A percentile compares a stretch with the other conserved stretches of the same genome.
Evolutionary conservation across 2,329 filamentous ascomycete species (phyloP).

Genomic region (Pseudocercospora vitis): DNA sequence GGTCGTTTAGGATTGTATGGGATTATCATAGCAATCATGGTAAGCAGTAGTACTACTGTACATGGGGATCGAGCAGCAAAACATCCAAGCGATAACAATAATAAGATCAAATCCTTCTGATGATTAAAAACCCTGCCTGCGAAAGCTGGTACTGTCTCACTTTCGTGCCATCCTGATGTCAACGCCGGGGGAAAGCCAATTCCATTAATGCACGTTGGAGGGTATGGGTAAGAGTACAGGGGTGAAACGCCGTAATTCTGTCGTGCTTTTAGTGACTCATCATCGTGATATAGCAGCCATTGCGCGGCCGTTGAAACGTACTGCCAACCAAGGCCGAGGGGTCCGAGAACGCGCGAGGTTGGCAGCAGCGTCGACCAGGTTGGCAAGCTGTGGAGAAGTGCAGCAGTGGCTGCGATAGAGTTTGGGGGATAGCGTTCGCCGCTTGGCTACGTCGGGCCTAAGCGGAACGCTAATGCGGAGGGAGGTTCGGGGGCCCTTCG

Average conservation of each 20-base stretch:
- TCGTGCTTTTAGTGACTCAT: neutral
- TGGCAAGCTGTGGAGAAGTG: conserved; percentile 6
- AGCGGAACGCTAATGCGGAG: conserved; percentile 4
- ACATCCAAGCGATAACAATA: neutral
- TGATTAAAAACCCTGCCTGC: conserved; percentile 1
- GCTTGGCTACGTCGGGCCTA: neutral
- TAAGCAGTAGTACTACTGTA: too few species aligned
- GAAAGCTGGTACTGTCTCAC: conserved; percentile 10
- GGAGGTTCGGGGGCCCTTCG: neutral
- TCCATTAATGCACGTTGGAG: neutral
- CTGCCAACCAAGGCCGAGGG: too few species aligned
- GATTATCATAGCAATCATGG: too few species aligned
- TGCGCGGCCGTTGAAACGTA: neutral
- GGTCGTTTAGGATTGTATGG: too few species aligned
- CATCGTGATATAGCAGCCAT: conserved; percentile 2
- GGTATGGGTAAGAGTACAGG: neutral
- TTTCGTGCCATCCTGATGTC: neutral
- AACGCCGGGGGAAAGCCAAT: neutral
- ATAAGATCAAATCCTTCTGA: conserved; percentile 1
- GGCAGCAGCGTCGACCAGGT: neutral
- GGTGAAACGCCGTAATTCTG: neutral
- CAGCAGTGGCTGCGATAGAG: neutral
- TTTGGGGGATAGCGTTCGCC: neutral
- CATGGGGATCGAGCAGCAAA: too few species aligned
- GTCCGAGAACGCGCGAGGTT: neutral